Evolutionary conservation across 805 yeast genomes (phyloP), one percentile per base, ranked within the genome.

Genomic region (Candida patagonica): DNA sequence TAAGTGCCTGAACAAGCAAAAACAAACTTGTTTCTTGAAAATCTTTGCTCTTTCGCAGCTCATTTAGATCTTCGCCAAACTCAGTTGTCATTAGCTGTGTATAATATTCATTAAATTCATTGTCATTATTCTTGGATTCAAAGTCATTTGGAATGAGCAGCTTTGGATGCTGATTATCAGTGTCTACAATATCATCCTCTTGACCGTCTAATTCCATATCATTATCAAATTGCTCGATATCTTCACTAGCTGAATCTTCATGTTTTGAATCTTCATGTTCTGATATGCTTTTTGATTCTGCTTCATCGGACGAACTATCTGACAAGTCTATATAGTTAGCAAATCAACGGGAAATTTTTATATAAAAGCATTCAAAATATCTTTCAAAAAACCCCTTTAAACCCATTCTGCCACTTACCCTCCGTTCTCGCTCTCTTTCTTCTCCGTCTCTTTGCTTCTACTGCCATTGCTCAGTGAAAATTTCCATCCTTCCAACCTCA

Each of bases 61-160:
- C 50, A 8, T 52, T 58, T 21, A 64, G 56, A 30, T 67, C 66
- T 15, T 62, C 62, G 48, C 77, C 69, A 44, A 74, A 64, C 49
- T 68, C 69, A 9, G 70, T 60, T 38, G 74, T 71, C 26, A 63
- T 56, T 21, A 66, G 60, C 10, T 53, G 46, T 27, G 74, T 65
- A 54, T 70, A 73, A 42, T 67, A 68, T 40, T 67, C 50, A 12
- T 46, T 48, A 30, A 46, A 48, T 29, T 48, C 46, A 8, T 32
- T 32, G 30, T 42, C 48, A 1, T 17, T 26, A 16, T 3, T 34
- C 12, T 16, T 29, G 7, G 29, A 4, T 22, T 16, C 21, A 12
- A 34, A 23, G 21, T 34, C 37, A 12, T 10, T 13, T 10, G 37
- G 37, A 15, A 34, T 34, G 3, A 17, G 33, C 19, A 37, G 19